Evolutionary conservation across 805 yeast species (phyloP).

Genomic region (Zygoascus biomembranicola): DNA sequence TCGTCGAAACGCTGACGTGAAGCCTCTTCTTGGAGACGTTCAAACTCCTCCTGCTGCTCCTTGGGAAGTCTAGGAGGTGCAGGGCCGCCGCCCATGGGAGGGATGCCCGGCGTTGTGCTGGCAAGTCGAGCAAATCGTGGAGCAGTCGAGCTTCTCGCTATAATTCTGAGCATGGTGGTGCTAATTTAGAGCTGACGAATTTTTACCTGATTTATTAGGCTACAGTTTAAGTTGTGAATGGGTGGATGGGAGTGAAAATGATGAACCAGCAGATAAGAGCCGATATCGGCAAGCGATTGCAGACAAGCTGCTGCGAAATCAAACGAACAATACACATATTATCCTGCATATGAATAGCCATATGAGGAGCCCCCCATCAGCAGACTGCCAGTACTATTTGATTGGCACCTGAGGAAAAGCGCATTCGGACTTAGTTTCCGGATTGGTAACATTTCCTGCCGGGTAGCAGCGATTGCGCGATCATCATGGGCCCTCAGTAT

Average conservation of each 20-base stretch:
- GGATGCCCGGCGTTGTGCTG: neutral
- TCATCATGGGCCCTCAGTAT: neutral
- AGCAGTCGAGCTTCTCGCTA: too few species aligned
- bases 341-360: neutral
- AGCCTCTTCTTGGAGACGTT: slow-evolving; percentile 72
- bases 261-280: too few species aligned
- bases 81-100: slow-evolving; percentile 22
- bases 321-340: neutral
- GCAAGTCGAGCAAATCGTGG: neutral
- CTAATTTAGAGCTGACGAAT: too few species aligned
- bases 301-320: too few species aligned
- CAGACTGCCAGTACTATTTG: too few species aligned
- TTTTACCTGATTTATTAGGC: too few species aligned
- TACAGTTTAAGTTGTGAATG: too few species aligned
- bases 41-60: slow-evolving; percentile 87
- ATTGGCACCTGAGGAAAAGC: too few species aligned
- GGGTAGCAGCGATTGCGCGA: neutral
- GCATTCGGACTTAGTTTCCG: neutral
- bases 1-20: slow-evolving; percentile 43
- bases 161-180: too few species aligned
- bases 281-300: too few species aligned
- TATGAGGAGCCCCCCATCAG: too few species aligned
- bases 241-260: too few species aligned
- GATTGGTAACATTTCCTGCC: neutral
- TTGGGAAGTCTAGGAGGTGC: slow-evolving; percentile 71